Base-by-base conservation (phyloP, 176 grass and related monocot genomes). In the Guadua angustifolia region DNA sequence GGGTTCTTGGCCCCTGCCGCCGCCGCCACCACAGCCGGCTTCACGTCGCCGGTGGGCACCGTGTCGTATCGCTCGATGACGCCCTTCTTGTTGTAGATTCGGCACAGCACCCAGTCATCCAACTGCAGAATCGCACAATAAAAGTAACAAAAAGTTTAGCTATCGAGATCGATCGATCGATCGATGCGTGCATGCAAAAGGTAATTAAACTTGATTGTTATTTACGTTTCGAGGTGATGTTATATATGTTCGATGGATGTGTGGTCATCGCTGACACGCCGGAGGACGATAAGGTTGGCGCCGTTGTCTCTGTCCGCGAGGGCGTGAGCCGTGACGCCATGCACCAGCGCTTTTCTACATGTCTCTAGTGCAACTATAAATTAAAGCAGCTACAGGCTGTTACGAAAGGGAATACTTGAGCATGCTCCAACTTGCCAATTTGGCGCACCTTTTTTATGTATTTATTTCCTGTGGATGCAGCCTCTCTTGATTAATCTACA, bases 21-120 rank as follows among this genome's bases (percentile, higher is more conserved):
- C 9, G 44, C n/a, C 63, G 75, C 15, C 9, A 38, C 53, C 0
- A 67, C 51, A 5, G 74, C 61, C 8, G 71, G 83, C 83, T 91
- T 97, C 12, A 52, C 73, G 0, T 87, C 84, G 13, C 33, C 85
- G 78, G 24, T 46, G 32, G 4, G 60, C 64, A 84, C 84, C 5
- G 25, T 86, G 39, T 94, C 79, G 79, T 97, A 79, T 56, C 78
- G 78, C 67, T 93, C 95, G 42, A 95, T 79, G 16, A 86, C 80
- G 12, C 91, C 89, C 75, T 98, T 98, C 91, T 98, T 98, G 93
- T 95, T 93, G 86, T 98, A 98, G 79, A 98, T 95, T 35, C 95
- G 95, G 85, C 93, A 98, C 5, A 98, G 77, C 32, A 95, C 95
- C 93, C 95, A 98, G 57, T 98, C 95, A 47, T 98, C 95, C 79